Evolutionary conservation across 495 filamentous ascomycete species (phyloP).

Genomic region (Penicillium malachiteum): DNA sequence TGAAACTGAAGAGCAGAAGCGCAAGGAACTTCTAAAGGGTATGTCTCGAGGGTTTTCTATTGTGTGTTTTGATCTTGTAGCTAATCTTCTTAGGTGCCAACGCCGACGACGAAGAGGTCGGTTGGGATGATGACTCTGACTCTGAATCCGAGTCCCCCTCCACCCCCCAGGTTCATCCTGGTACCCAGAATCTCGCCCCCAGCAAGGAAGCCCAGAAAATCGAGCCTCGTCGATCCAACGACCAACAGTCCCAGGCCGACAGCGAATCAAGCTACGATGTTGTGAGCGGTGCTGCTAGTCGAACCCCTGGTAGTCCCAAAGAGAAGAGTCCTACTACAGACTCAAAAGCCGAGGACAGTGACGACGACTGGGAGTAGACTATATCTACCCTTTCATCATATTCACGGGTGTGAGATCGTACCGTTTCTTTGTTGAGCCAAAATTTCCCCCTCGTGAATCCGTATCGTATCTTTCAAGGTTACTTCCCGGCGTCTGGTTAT

Average conservation of each 20-base stretch:
- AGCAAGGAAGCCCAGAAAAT: slow-evolving; percentile 50
- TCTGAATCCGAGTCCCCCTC: slow-evolving; percentile 55
- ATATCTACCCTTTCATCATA: not conserved
- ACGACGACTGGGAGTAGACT: slow-evolving; percentile 81
- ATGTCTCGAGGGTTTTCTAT: slow-evolving; percentile 21
- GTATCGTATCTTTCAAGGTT: slow-evolving; percentile 5
- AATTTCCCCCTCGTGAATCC: not conserved
- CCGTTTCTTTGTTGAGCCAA: too few species aligned
- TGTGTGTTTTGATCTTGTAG: slow-evolving; percentile 9
- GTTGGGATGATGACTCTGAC: slow-evolving; percentile 81
- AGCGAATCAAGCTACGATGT: slow-evolving; percentile 94
- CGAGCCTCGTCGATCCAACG: slow-evolving; percentile 76
- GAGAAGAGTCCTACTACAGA: slow-evolving; percentile 54
- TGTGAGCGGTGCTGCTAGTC: slow-evolving; percentile 81
- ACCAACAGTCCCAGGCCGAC: slow-evolving; percentile 78
- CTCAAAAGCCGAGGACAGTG: slow-evolving; percentile 56
- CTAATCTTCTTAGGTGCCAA: slow-evolving; percentile 50
- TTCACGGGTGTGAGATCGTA: not conserved
- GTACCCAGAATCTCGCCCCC: slow-evolving; percentile 17
- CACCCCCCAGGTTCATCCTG: slow-evolving; percentile 42
- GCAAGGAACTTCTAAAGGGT: slow-evolving; percentile 93
- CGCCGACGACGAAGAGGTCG: slow-evolving; percentile 73
- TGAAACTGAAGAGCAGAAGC: slow-evolving; percentile 89
- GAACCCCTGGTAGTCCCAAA: slow-evolving; percentile 74
- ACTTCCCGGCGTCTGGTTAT: slow-evolving; percentile 22